These are phyloP conservation scores for Lentinula boryana DNA, from an alignment of 768 basidiomycete species.

Conservation along the genomic window DNA sequence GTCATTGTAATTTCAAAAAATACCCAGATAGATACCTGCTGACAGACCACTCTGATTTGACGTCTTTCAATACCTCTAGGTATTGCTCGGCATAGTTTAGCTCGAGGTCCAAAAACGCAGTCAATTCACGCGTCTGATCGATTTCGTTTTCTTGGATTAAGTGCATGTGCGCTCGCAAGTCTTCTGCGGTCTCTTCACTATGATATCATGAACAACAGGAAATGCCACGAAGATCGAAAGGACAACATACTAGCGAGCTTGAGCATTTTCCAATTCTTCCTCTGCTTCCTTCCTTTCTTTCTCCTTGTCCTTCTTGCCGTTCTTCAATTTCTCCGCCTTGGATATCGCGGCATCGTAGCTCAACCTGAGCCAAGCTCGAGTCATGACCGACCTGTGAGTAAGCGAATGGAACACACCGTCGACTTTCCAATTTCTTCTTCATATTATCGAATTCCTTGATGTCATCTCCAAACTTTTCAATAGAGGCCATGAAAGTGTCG, in stretches of 20 bases:
- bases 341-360: conserved; percentile 71
- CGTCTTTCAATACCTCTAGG: conserved; percentile 65
- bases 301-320: conserved; percentile 79
- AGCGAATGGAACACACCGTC: conserved; percentile 45
- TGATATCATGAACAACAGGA: background rate
- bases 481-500: conserved; percentile 65
- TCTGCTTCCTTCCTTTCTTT: conserved; percentile 76
- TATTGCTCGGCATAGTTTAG: conserved; percentile 70
- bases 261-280: conserved; percentile 69
- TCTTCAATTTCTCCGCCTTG: conserved; percentile 63
- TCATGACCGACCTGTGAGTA: background rate
- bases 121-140: conserved; percentile 64
- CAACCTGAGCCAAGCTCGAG: conserved; percentile 36
- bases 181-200: conserved; percentile 84
- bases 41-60: conserved; percentile 61
- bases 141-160: conserved; percentile 77
- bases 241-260: conserved; percentile 51
- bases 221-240: background rate
- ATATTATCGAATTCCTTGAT: conserved; percentile 80
- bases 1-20: background rate
- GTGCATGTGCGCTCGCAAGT: conserved; percentile 75
- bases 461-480: conserved; percentile 61
- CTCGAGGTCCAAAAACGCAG: conserved; percentile 66
- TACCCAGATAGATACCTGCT: conserved; percentile 35
- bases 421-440: conserved; percentile 83